Evolutionary conservation across 805 yeast species (phyloP).

Genomic region (Tetrapisispora fleetii): DNA sequence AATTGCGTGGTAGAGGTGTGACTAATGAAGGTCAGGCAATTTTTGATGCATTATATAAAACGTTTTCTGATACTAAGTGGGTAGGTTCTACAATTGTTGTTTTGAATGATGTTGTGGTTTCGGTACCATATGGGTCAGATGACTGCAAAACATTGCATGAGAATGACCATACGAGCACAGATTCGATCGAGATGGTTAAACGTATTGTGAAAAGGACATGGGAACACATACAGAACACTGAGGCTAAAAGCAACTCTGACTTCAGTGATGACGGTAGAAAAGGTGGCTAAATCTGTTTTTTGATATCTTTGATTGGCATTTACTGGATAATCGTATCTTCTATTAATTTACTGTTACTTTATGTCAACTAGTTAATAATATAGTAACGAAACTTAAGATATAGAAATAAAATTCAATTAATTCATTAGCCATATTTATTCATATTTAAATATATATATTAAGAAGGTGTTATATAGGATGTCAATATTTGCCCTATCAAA

Average conservation of each 20-base stretch:
- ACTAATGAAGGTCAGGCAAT: constrained; percentile 35
- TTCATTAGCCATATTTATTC: too few species aligned
- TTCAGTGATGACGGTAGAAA: constrained; percentile 30
- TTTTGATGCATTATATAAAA: constrained; percentile 36
- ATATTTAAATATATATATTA: too few species aligned
- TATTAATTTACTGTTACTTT: background rate
- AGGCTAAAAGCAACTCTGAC: too few species aligned
- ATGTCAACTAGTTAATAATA: too few species aligned
- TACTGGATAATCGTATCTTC: background rate
- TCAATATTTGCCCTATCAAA: background rate
- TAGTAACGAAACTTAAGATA: too few species aligned
- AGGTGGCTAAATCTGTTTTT: constrained; percentile 36
- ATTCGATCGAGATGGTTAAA: constrained; percentile 34
- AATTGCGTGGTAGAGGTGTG: constrained; percentile 30
- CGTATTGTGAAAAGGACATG: constrained; percentile 44
- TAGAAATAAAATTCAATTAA: too few species aligned
- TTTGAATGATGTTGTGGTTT: constrained; percentile 37
- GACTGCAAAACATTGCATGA: constrained; percentile 15
- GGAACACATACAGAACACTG: constrained; percentile 16
- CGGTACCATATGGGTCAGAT: constrained; percentile 35
- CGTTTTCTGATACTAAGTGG: constrained; percentile 39
- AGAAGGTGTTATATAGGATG: background rate
- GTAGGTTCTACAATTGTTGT: constrained; percentile 35
- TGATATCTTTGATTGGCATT: background rate
- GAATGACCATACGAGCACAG: constrained; percentile 11